phyloP scores from a whole-genome alignment of 2,329 filamentous ascomycete species.

The Pestalotiopsis sp. region DNA sequence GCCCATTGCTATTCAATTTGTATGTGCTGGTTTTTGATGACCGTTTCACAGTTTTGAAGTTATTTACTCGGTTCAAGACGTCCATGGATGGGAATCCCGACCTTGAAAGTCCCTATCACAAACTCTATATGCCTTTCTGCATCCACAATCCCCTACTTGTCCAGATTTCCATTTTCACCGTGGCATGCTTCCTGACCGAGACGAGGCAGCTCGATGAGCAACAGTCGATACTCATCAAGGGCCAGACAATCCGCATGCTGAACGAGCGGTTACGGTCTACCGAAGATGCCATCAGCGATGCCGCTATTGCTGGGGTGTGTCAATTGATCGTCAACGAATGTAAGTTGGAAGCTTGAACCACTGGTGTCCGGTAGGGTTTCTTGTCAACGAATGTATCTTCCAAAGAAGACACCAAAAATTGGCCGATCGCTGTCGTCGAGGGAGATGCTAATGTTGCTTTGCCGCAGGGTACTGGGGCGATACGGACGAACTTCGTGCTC shows the following conservation, averaged over 20 bases:
- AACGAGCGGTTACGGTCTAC: constrained; percentile 13
- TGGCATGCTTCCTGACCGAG: constrained; percentile 15
- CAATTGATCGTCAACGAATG: constrained; percentile 15
- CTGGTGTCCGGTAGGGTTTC: neutral
- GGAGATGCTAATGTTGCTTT: neutral
- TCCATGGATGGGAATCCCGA: constrained; percentile 13
- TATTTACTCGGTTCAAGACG: constrained; percentile 8
- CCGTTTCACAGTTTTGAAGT: neutral
- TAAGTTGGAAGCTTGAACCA: neutral
- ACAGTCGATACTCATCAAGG: constrained; percentile 14
- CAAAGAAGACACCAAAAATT: too few relatives aligned
- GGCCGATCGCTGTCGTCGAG: too few relatives aligned
- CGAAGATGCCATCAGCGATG: constrained; percentile 3
- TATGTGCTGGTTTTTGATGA: neutral
- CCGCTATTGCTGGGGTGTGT: constrained; percentile 12
- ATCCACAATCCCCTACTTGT: constrained; percentile 15
- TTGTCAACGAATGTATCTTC: neutral
- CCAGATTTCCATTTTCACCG: constrained; percentile 15
- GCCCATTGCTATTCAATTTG: neutral
- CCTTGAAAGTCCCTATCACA: constrained; percentile 10
- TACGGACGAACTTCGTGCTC: constrained; percentile 9
- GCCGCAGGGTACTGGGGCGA: constrained; percentile 13
- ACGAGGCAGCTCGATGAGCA: constrained; percentile 15
- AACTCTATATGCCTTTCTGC: constrained; percentile 16
- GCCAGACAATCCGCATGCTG: constrained; percentile 14